Percentiles rank a stretch among this genome's conserved stretches.
phyloP scores from a whole-genome alignment of 805 yeast genomes.

The Cyberlindnera maritima region DNA sequence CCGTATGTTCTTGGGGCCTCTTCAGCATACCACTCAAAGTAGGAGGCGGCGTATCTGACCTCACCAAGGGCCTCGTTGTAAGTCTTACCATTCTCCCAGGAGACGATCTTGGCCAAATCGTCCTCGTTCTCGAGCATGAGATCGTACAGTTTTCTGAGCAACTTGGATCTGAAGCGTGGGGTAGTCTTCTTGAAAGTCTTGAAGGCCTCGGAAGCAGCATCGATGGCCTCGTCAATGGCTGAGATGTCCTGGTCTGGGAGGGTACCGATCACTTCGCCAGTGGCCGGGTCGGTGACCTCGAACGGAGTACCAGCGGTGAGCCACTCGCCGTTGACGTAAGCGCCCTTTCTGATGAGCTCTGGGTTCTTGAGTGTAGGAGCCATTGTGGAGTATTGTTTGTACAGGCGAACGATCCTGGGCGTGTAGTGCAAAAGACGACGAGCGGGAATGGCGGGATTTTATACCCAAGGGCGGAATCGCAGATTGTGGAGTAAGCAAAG shows the following conservation, averaged over 20 bases:
- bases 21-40: conserved; percentile 85
- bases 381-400: conserved; percentile 2
- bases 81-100: conserved; percentile 63
- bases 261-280: conserved; percentile 50
- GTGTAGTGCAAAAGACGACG: neutral
- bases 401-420: neutral
- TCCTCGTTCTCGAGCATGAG: conserved; percentile 54
- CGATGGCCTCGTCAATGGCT: conserved; percentile 54
- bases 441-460: neutral
- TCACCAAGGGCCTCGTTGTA: conserved; percentile 54
- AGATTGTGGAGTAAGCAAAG: neutral
- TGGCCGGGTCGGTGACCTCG: conserved; percentile 76
- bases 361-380: conserved; percentile 33
- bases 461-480: neutral
- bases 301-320: conserved; percentile 46
- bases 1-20: conserved; percentile 59
- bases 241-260: conserved; percentile 63
- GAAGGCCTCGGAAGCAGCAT: conserved; percentile 46
- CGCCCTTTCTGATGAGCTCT: conserved; percentile 55
- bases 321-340: conserved; percentile 78
- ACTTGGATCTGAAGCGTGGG: conserved; percentile 47
- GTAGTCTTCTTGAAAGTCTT: conserved; percentile 43
- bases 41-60: conserved; percentile 60
- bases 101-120: conserved; percentile 52
- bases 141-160: conserved; percentile 48